Evolutionary conservation across 228 moss, liverwort and hornwort genomes (phyloP).

Genomic region (Sphagnum magellanicum): DNA sequence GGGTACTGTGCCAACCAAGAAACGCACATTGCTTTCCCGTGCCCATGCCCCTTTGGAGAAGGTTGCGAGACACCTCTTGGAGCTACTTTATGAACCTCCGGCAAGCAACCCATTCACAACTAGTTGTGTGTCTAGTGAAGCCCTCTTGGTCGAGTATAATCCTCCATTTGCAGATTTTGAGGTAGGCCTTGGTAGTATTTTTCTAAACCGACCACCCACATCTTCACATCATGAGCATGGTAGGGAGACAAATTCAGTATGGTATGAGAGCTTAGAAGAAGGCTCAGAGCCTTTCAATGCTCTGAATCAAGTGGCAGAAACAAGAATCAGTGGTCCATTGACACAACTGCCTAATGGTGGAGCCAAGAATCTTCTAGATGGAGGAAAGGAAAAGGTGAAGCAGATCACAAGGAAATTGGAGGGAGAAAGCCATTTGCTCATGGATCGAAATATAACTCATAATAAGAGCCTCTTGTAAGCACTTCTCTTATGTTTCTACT

Average conservation of each 20-base stretch:
- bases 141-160: conserved; percentile 68
- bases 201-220: conserved; percentile 39
- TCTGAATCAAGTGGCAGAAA: conserved; percentile 27
- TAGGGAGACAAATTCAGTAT: conserved; percentile 21
- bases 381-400: conserved; percentile 84
- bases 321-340: conserved; percentile 34
- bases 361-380: conserved; percentile 39
- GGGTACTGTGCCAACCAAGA: conserved; percentile 56
- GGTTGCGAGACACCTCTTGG: conserved; percentile 55
- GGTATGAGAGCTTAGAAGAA: conserved; percentile 14
- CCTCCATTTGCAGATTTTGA: conserved; percentile 66
- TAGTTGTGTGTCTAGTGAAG: conserved; percentile 27
- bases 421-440: conserved; percentile 34
- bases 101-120: conserved; percentile 18
- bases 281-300: conserved; percentile 16
- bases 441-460: conserved; percentile 46
- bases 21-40: conserved; percentile 61
- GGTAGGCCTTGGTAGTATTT: conserved; percentile 73
- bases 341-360: conserved; percentile 49
- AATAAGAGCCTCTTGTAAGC: conserved; percentile 82
- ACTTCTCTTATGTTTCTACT: too few species aligned
- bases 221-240: conserved; percentile 31
- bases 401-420: conserved; percentile 61
- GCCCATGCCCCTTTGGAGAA: conserved; percentile 54
- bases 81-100: conserved; percentile 23